These are phyloP conservation scores for Pseudogymnoascus sp. DNA, from an alignment of 2,329 filamentous ascomycete species.

Conservation along the genomic window DNA sequence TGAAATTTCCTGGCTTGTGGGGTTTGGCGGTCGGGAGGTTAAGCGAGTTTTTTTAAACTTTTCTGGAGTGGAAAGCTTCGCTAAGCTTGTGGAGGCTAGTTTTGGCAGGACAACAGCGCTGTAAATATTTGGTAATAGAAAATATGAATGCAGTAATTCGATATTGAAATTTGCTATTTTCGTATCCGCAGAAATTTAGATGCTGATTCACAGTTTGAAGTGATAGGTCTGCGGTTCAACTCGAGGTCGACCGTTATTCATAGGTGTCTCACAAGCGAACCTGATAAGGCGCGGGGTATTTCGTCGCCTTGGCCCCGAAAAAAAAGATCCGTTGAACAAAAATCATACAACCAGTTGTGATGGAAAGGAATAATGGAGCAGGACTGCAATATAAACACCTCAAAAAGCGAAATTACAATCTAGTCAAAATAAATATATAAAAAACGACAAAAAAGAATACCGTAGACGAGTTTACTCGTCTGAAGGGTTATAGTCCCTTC, in stretches of 20 bases:
- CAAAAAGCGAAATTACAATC: neutral
- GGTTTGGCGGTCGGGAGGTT: constrained; percentile 4
- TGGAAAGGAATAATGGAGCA: neutral
- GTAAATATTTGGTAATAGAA: neutral
- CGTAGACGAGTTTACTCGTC: neutral
- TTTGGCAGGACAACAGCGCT: neutral
- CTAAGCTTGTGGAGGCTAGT: neutral
- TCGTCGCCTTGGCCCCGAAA: neutral
- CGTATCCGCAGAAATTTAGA: neutral
- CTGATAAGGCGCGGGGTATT: constrained; percentile 4
- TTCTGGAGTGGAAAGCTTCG: neutral
- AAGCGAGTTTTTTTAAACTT: neutral
- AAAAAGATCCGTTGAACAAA: neutral
- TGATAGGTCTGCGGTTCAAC: neutral
- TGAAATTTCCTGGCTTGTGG: constrained; percentile 8
- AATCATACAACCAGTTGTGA: neutral
- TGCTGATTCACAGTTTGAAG: neutral
- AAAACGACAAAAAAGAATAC: neutral
- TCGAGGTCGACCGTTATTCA: neutral
- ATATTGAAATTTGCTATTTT: neutral
- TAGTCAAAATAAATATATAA: neutral
- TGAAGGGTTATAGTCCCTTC: constrained; percentile 10
- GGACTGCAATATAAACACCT: neutral
- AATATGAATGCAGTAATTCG: neutral
- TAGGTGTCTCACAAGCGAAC: neutral